Base-by-base conservation (phyloP, 2,329 filamentous ascomycete genomes). In the Helicocarpus griseus region DNA sequence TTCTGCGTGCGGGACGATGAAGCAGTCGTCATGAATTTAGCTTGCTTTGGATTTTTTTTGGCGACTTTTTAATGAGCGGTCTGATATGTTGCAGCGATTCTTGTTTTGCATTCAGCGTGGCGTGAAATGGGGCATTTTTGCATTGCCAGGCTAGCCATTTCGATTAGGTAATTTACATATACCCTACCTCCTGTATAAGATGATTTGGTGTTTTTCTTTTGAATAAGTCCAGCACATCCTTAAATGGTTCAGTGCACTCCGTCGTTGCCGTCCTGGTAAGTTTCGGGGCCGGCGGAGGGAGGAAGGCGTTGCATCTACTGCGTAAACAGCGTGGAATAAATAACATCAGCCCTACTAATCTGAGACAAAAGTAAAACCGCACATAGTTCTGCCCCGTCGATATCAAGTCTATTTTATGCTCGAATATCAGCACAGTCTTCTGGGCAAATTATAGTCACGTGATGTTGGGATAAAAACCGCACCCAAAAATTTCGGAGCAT, bases 1-100 rank as follows among this genome's bases (percentile, higher is more conserved):
- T 58, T 75, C 76, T 13, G 69, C 69, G 9, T 84, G 81, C 62
- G 80, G 80, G 47, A 69, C 65, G 7, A 79, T 83, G 77, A 83
- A 83, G 62, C 59, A 65, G 33, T 65, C 63, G 38, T 78, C 76
- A n/a, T 77, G 56, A 66, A 9, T 41, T 36, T 29, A 13, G 26
- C n/a, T 19, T 45, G 41, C 17, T 17, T 4, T 21, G 24, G 9
- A 19, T 3, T 19, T 36, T 5, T 14, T 3, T 5, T 11, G 26
- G 36, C 31, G 45, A n/a, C 26, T 38, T 47, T 24, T 9, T 19
- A 47, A 35, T 36, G 24, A 47, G 35, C 29, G 21, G 24, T 47
- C 21, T 36, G 3, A 24, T 44, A 17, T 47, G 35, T 36, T 24
- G n/a, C 22, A 36, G 21, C 2, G 5, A n/a, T 4, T 22, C 4